Percentiles rank a stretch among this genome's conserved stretches.
Conservation (phyloP, 1,139 yeast species). For the Debaryomyces sp. region DNA sequence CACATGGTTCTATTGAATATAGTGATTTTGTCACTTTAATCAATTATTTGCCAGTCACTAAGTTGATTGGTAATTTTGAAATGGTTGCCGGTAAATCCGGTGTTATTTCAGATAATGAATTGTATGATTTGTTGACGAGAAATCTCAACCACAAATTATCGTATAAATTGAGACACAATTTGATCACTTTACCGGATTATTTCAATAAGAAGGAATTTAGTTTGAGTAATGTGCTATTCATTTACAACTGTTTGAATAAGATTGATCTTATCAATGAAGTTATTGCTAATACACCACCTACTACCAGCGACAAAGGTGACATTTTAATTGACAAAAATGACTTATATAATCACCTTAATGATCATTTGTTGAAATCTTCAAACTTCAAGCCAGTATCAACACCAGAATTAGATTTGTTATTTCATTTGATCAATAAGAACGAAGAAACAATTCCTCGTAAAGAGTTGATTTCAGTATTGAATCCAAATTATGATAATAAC, state of each 20-base stretch:
- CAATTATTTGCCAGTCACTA: constrained; percentile 49
- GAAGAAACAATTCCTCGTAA: constrained; percentile 54
- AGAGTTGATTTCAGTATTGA: constrained; percentile 52
- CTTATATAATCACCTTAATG: constrained; percentile 50
- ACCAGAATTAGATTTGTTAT: constrained; percentile 48
- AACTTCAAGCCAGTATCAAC: constrained; percentile 52
- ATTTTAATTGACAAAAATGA: constrained; percentile 46
- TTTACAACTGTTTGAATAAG: constrained; percentile 47
- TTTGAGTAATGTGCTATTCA: constrained; percentile 46
- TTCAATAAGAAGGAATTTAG: constrained; percentile 38
- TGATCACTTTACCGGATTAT: constrained; percentile 39
- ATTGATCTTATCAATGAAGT: constrained; percentile 60
- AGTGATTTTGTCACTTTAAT: constrained; percentile 45
- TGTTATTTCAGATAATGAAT: constrained; percentile 34
- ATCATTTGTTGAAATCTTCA: constrained; percentile 54
- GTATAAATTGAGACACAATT: constrained; percentile 38
- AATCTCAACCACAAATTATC: constrained; percentile 49
- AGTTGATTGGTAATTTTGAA: constrained; percentile 50
- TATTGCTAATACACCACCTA: constrained; percentile 58
- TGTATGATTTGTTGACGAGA: constrained; percentile 36
- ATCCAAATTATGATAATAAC: constrained; percentile 48
- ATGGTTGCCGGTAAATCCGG: constrained; percentile 40
- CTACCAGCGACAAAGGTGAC: constrained; percentile 47
- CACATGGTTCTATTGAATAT: constrained; percentile 40
- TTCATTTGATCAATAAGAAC: constrained; percentile 49